Base-by-base conservation (phyloP, 1,139 yeast species). In the Kluyveromyces marxianus region DNA sequence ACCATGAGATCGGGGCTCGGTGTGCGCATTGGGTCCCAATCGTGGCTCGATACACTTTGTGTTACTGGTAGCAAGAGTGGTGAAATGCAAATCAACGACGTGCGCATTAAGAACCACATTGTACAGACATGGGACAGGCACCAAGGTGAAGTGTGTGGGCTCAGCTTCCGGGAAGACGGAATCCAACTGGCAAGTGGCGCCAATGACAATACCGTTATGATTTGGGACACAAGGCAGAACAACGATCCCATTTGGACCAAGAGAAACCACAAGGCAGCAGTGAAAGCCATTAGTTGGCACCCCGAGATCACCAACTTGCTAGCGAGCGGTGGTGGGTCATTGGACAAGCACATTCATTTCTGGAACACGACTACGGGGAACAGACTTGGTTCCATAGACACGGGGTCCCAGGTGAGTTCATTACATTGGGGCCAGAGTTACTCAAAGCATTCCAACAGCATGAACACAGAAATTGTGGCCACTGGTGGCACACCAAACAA, bases 291-390 rank as follows among this genome's bases (percentile, higher is more conserved):
- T 46, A 81, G 94, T 14, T 94, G 97, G 96, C 87, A 96, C 61
- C 98, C 97, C 0, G 83, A 83, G 66, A 94, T 88, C 56, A 69
- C 72, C 32, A 84, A 86, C 52, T 67, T 92, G 45, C 71, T 94
- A 45, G 97, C 97, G 7, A 85, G 97, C 2, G 99, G 98, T 7
- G 98, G 98, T 44, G 98, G 98, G 25, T 83, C 95, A 8, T 79
- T 87, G 31, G 97, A 94, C 67, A 84, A 82, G 61, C 78, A 83
- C 45, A 87, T 94, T 49, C 90, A 92, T 66, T 89, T 94, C 67
- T 94, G 98, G 97, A 92, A 92, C 66, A 80, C 96, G 6, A 79
- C 87, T 26, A 87, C 95, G 0, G 98, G 98, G 0, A 80, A 92
- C 2, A 72, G 96, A 49, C 79, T 87, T 35, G 88, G 90, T 55